Conservation (phyloP, 2,329 filamentous ascomycete genomes). For the Diplodia mutila region DNA sequence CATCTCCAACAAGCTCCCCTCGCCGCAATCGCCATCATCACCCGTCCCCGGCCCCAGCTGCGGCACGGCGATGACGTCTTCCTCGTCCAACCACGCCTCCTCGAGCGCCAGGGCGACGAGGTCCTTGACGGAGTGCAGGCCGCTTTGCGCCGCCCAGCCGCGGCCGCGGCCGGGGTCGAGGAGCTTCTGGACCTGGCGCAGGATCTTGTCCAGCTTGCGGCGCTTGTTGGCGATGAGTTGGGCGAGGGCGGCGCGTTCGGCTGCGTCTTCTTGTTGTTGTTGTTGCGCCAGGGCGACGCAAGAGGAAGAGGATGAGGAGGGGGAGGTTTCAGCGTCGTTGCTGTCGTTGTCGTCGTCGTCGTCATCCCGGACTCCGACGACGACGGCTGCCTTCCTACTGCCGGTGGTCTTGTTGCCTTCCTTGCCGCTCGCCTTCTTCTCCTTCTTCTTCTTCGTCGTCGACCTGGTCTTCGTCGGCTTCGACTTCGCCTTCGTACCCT, state of each 20-base stretch:
- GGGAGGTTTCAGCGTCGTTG: not conserved
- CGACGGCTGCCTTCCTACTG: not conserved
- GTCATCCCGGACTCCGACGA: too few species aligned
- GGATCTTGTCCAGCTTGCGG: slow-evolving; percentile 41
- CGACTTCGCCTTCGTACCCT: slow-evolving; percentile 49
- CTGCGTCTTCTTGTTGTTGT: slow-evolving; percentile 40
- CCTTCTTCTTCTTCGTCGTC: slow-evolving; percentile 45
- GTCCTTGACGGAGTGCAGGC: slow-evolving; percentile 39
- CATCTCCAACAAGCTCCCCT: too few species aligned
- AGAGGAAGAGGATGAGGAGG: too few species aligned
- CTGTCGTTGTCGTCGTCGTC: not conserved
- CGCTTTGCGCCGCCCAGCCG: slow-evolving; percentile 30
- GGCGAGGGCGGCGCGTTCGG: slow-evolving; percentile 27
- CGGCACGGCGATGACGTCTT: slow-evolving; percentile 35
- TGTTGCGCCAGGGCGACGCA: slow-evolving; percentile 37
- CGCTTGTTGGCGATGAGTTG: slow-evolving; percentile 41
- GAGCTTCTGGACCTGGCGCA: slow-evolving; percentile 43
- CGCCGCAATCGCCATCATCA: slow-evolving; percentile 7
- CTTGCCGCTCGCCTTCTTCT: slow-evolving; percentile 32
- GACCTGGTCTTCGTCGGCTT: slow-evolving; percentile 43
- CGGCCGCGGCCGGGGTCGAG: slow-evolving; percentile 43
- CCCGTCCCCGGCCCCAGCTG: slow-evolving; percentile 3
- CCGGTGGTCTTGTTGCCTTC: too few species aligned
- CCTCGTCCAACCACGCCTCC: slow-evolving; percentile 40
- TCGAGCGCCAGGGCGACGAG: slow-evolving; percentile 40